Percentiles rank a stretch among this genome's conserved stretches.
These are phyloP conservation scores for Coemansia sp. DNA, from an alignment of 192 early-diverging fungal species.

Conservation along the genomic window DNA sequence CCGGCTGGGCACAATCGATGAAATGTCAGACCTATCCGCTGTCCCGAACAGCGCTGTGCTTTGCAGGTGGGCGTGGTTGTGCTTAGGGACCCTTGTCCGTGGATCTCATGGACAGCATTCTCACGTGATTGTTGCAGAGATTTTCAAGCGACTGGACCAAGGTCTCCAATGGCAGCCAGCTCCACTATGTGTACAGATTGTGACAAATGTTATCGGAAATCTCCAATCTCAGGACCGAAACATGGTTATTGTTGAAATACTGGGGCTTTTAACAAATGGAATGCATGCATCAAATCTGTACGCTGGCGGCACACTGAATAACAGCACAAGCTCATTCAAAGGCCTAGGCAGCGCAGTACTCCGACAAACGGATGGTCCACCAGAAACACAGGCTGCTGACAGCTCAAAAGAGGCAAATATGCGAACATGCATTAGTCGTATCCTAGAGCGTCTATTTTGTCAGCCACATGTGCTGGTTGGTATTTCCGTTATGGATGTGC, in stretches of 20 bases:
- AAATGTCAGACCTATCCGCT: not conserved
- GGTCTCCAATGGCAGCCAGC: slow-evolving; percentile 35
- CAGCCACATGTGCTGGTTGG: slow-evolving; percentile 53
- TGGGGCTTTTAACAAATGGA: slow-evolving; percentile 41
- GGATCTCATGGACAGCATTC: slow-evolving; percentile 51
- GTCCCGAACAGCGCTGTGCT: slow-evolving; percentile 15
- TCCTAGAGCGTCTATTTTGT: slow-evolving; percentile 49
- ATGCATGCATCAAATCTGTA: slow-evolving; percentile 25
- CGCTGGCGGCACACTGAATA: slow-evolving; percentile 4
- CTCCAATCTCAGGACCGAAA: slow-evolving; percentile 52
- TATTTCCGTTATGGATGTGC: slow-evolving; percentile 54
- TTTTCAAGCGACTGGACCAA: slow-evolving; percentile 41
- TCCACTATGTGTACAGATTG: slow-evolving; percentile 30
- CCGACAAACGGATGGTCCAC: not conserved
- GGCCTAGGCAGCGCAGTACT: not conserved
- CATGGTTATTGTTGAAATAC: slow-evolving; percentile 52
- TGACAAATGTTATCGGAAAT: slow-evolving; percentile 26
- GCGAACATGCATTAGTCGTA: slow-evolving; percentile 39
- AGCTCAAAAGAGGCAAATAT: slow-evolving; percentile 14
- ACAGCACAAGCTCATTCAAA: not conserved
- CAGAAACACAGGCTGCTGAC: not conserved
- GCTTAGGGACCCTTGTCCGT: slow-evolving; percentile 35
- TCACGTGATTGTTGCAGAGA: slow-evolving; percentile 44
- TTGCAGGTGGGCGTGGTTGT: slow-evolving; percentile 38
- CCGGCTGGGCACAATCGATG: slow-evolving; percentile 2